These are phyloP conservation scores for Boletus rufocinnamomeus DNA, from an alignment of 768 basidiomycete genomes.

Conservation along the genomic window DNA sequence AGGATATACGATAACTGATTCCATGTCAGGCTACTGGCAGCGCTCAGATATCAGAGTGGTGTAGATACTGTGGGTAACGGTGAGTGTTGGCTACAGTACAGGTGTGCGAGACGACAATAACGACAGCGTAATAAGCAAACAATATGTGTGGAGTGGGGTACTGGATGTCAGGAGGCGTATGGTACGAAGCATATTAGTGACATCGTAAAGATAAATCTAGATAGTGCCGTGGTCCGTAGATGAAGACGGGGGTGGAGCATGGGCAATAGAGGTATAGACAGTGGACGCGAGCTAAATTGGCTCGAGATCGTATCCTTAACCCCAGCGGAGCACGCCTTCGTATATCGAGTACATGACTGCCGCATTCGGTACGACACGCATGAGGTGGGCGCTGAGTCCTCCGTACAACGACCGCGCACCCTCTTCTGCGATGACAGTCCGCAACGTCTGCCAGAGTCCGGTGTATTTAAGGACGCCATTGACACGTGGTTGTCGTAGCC, in stretches of 20 bases:
- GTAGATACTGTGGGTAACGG: constrained; percentile 26
- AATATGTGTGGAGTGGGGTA: constrained; percentile 16
- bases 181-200: constrained; percentile 16
- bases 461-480: constrained; percentile 82
- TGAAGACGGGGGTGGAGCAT: neutral
- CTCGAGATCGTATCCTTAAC: neutral
- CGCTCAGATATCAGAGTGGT: constrained; percentile 24
- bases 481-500: constrained; percentile 84
- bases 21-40: neutral
- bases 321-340: constrained; percentile 77
- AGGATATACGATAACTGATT: constrained; percentile 24
- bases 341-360: constrained; percentile 97
- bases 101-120: constrained; percentile 9
- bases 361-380: constrained; percentile 97
- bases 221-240: neutral
- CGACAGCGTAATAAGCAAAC: constrained; percentile 18
- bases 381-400: constrained; percentile 90
- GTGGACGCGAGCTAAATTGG: neutral
- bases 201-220: constrained; percentile 21
- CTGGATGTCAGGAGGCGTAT: neutral
- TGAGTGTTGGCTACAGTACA: constrained; percentile 25
- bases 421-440: constrained; percentile 86
- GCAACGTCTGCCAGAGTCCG: constrained; percentile 81
- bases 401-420: constrained; percentile 85
- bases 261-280: neutral